A percentile compares a stretch with the other conserved stretches of the same genome.
phyloP scores from a whole-genome alignment of 176 grass and related monocot species.

The Eragrostis nindensis region DNA sequence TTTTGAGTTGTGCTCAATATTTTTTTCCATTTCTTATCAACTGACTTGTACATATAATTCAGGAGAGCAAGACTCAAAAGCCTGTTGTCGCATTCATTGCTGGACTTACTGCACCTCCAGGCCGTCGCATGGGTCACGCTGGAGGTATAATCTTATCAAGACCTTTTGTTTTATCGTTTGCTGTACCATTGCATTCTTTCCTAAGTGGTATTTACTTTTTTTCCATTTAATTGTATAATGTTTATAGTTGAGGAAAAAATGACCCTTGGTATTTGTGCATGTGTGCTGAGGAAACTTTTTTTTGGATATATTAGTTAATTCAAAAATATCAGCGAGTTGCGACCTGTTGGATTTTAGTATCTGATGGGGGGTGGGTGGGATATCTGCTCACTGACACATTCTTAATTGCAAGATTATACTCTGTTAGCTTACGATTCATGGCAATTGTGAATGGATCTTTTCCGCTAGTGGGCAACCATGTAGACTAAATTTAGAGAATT shows the following conservation, averaged over 20 bases:
- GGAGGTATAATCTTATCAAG: conserved; percentile 64
- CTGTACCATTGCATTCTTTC: neutral
- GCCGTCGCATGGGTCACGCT: conserved; percentile 99
- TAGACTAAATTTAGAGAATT: neutral
- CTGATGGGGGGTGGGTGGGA: neutral
- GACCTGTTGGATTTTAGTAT: conserved; percentile 8
- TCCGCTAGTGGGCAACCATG: neutral
- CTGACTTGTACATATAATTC: conserved; percentile 34
- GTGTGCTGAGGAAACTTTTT: neutral
- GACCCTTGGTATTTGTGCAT: neutral
- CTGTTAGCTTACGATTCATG: conserved; percentile 1
- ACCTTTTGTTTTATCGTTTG: conserved; percentile 14
- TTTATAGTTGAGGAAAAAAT: conserved; percentile 17
- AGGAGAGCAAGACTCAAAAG: conserved; percentile 92
- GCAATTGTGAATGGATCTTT: neutral
- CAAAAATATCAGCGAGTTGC: neutral
- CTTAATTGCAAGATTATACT: neutral
- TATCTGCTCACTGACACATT: neutral
- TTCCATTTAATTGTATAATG: neutral
- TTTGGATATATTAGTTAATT: conserved; percentile 2
- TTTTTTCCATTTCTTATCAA: neutral
- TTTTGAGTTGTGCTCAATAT: neutral
- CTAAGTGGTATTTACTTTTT: conserved; percentile 2
- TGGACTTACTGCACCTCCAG: conserved; percentile 96
- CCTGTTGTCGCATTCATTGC: conserved; percentile 99